Percentiles rank a stretch among this genome's conserved stretches.
phyloP scores from a whole-genome alignment of 1,139 yeast species.

The Chernovozyma aurita region DNA sequence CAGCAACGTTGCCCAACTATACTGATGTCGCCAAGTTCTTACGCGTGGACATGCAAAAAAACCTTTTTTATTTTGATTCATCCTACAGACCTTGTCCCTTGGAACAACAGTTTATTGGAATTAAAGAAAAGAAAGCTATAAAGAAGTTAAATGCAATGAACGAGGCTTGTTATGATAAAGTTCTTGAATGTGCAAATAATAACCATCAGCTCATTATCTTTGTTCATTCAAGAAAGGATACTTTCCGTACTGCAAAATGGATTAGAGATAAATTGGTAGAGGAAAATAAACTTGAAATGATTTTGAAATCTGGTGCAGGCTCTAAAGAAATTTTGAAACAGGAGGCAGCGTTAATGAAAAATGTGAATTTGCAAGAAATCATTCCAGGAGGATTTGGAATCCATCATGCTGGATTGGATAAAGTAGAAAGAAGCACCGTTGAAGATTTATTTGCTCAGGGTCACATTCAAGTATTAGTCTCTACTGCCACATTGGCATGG shows the following conservation, averaged over 20 bases:
- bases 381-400: constrained; percentile 77
- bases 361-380: constrained; percentile 54
- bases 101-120: constrained; percentile 82
- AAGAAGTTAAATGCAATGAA: constrained; percentile 81
- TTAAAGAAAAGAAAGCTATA: constrained; percentile 79
- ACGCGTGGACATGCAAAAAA: constrained; percentile 55
- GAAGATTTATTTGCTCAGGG: constrained; percentile 92
- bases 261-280: constrained; percentile 58
- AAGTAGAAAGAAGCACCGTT: constrained; percentile 68
- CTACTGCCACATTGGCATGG: constrained; percentile 97
- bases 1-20: constrained; percentile 93
- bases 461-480: constrained; percentile 72
- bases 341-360: constrained; percentile 57
- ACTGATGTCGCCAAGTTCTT: constrained; percentile 81
- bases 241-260: constrained; percentile 78
- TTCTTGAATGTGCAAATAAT: constrained; percentile 53
- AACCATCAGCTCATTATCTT: constrained; percentile 80
- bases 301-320: constrained; percentile 54
- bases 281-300: constrained; percentile 44
- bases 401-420: constrained; percentile 90
- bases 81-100: constrained; percentile 89
- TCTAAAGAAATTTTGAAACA: constrained; percentile 55
- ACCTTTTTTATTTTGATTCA: constrained; percentile 76
- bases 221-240: constrained; percentile 93
- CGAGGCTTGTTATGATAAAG: constrained; percentile 85